Conservation (phyloP, 2,329 filamentous ascomycete genomes). For the Penicillium sp. region DNA sequence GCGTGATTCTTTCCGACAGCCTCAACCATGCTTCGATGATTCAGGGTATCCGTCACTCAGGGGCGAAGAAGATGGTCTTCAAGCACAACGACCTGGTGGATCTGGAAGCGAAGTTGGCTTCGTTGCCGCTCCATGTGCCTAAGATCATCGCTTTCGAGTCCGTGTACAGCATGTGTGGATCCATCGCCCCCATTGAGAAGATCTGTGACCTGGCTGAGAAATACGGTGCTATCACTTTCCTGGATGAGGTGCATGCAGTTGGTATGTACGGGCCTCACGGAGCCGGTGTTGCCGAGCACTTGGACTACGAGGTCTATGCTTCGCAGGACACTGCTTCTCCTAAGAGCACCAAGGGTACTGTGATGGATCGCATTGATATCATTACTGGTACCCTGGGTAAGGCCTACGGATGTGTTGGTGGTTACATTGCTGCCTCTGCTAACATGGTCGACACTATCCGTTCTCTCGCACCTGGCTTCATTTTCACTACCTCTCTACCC, state of each 20-base stretch:
- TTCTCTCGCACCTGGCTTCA: slow-evolving; percentile 94
- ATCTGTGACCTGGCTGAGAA: slow-evolving; percentile 97
- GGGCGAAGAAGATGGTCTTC: slow-evolving; percentile 96
- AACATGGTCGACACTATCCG: slow-evolving; percentile 90
- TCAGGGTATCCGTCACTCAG: slow-evolving; percentile 95
- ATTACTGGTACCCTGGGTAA: slow-evolving; percentile 97
- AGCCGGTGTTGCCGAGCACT: slow-evolving; percentile 93
- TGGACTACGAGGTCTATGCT: slow-evolving; percentile 86
- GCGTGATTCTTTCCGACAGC: slow-evolving; percentile 96
- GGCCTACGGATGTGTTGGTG: slow-evolving; percentile 95
- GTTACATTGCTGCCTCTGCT: slow-evolving; percentile 89
- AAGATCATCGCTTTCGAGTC: slow-evolving; percentile 99
- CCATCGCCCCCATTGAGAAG: slow-evolving; percentile 89
- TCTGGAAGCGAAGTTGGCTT: slow-evolving; percentile 86
- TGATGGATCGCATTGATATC: slow-evolving; percentile 96
- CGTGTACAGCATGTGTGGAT: slow-evolving; percentile 99
- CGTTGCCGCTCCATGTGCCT: slow-evolving; percentile 77
- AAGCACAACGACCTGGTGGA: slow-evolving; percentile 97
- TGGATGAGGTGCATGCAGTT: slow-evolving; percentile 98
- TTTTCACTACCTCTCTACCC: slow-evolving; percentile 96
- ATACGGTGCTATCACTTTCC: slow-evolving; percentile 95
- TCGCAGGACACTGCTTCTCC: slow-evolving; percentile 62
- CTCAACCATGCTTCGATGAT: slow-evolving; percentile 99
- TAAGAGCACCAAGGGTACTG: slow-evolving; percentile 62
- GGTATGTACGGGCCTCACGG: slow-evolving; percentile 98